Evolutionary conservation across 2,329 filamentous ascomycete species (phyloP).

Genomic region (Colletotrichum gloeosporioides): DNA sequence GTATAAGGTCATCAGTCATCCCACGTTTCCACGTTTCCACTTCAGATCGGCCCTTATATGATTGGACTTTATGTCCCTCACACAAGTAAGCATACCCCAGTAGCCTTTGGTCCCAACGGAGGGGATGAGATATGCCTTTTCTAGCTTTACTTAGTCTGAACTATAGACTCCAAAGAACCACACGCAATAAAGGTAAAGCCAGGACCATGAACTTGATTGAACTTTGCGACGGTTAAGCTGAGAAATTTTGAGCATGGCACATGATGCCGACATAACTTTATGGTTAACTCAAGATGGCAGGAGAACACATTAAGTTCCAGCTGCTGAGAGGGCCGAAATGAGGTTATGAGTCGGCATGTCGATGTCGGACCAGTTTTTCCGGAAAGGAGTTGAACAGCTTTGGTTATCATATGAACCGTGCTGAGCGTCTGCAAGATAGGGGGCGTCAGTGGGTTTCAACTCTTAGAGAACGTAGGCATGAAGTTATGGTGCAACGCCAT

Average conservation of each 20-base stretch:
- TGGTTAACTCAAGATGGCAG: neutral
- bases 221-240: neutral
- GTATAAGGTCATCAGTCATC: neutral
- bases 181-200: neutral
- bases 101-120: neutral
- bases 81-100: neutral
- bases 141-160: neutral
- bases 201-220: neutral
- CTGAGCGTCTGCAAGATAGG: neutral
- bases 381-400: neutral
- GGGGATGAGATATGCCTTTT: neutral
- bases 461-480: neutral
- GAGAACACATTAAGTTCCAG: neutral
- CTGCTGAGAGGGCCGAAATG: neutral
- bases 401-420: neutral
- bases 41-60: neutral
- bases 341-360: neutral
- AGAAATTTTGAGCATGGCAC: neutral
- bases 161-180: neutral
- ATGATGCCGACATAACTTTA: neutral
- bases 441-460: neutral
- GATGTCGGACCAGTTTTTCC: neutral
- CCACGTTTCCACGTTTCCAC: neutral
- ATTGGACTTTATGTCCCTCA: neutral
- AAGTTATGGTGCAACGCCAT: neutral